Evolutionary conservation across 2,329 filamentous ascomycete genomes (phyloP).

Genomic region (Bisporella sp.): DNA sequence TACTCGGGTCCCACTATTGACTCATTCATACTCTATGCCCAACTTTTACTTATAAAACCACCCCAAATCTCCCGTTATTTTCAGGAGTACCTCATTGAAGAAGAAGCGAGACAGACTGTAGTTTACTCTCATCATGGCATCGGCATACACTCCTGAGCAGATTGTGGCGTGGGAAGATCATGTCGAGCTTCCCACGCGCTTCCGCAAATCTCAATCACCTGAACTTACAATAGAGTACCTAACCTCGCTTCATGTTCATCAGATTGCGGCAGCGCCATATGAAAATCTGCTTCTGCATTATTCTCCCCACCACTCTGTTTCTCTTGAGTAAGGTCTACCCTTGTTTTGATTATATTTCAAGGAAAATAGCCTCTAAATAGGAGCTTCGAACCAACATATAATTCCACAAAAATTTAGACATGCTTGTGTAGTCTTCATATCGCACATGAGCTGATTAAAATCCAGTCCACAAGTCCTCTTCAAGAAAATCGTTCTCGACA

Average conservation of each 20-base stretch:
- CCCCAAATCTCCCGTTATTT: not conserved
- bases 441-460: no score
- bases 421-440: no score
- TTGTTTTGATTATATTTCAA: no score
- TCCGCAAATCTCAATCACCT: not conserved
- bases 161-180: not conserved
- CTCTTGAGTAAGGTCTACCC: not conserved
- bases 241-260: constrained; percentile 5
- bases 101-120: not conserved
- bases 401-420: no score
- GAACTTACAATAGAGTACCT: constrained; percentile 1
- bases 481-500: constrained; percentile 38
- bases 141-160: not conserved
- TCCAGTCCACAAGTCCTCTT: not conserved
- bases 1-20: not conserved
- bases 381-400: no score
- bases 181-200: not conserved
- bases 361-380: no score
- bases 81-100: not conserved
- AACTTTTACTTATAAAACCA: not conserved
- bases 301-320: constrained; percentile 4
- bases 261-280: constrained; percentile 11
- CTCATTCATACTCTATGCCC: not conserved
- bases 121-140: not conserved
- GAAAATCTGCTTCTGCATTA: constrained; percentile 15